Evolutionary conservation across 306 rosid genomes (phyloP).

Genomic region (Cicer cuneatum): DNA sequence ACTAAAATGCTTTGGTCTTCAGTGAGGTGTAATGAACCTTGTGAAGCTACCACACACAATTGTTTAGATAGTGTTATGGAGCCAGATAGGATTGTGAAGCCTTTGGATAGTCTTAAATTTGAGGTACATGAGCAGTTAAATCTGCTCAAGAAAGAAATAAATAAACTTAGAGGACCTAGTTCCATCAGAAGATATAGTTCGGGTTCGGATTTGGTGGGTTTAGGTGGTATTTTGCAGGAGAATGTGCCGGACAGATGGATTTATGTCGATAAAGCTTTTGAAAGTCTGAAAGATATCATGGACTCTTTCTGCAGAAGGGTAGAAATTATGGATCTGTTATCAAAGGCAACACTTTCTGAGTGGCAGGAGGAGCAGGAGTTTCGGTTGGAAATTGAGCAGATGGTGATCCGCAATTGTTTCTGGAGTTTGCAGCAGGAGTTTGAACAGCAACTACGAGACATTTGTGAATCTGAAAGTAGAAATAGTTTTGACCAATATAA

Average conservation of each 20-base stretch:
- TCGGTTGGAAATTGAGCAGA: slow-evolving; percentile 66
- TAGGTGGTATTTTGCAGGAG: slow-evolving; percentile 70
- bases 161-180: slow-evolving; percentile 54
- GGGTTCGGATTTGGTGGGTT: slow-evolving; percentile 66
- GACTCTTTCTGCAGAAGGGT: slow-evolving; percentile 52
- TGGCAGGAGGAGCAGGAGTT: slow-evolving; percentile 74
- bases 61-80: slow-evolving; percentile 43
- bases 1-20: slow-evolving; percentile 39
- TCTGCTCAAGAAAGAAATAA: slow-evolving; percentile 69
- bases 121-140: slow-evolving; percentile 54
- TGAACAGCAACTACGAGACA: slow-evolving; percentile 57
- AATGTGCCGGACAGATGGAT: slow-evolving; percentile 60
- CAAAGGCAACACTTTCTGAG: slow-evolving; percentile 59
- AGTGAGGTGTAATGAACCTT: slow-evolving; percentile 20
- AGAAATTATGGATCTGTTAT: slow-evolving; percentile 51
- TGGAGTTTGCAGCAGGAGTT: slow-evolving; percentile 57
- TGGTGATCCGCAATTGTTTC: slow-evolving; percentile 66
- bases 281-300: slow-evolving; percentile 51
- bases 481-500: slow-evolving; percentile 56
- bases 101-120: slow-evolving; percentile 54
- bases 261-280: slow-evolving; percentile 57
- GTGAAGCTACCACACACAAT: slow-evolving; percentile 25
- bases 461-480: slow-evolving; percentile 48
- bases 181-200: slow-evolving; percentile 59
- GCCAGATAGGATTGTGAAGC: slow-evolving; percentile 46